Percentiles rank a stretch among this genome's conserved stretches.
Evolutionary conservation across 495 filamentous ascomycete species (phyloP).

Genomic region (Trichocladium antarcticum): DNA sequence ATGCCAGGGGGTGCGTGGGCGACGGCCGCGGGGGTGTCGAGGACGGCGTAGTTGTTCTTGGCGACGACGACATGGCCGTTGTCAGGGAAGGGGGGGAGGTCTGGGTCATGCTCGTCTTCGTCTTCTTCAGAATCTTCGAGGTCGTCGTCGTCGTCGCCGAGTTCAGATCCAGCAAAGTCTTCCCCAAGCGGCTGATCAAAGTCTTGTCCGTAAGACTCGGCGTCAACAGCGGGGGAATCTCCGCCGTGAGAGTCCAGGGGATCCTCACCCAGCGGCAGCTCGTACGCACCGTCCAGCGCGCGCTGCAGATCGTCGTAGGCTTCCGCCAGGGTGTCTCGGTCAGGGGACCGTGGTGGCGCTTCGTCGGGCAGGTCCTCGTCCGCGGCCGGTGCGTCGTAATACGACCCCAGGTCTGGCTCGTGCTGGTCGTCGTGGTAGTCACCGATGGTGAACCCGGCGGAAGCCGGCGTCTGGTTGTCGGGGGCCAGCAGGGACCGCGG

Average conservation of each 20-base stretch:
- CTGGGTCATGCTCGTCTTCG: neutral
- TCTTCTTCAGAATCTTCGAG: neutral
- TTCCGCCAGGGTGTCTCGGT: neutral
- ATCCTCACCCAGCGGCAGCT: too few species aligned
- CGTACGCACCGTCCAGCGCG: too few species aligned
- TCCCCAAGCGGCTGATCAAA: too few species aligned
- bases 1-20: constrained; percentile 10
- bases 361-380: neutral
- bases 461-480: neutral
- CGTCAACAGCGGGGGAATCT: too few species aligned
- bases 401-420: constrained; percentile 8
- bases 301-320: too few species aligned
- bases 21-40: constrained; percentile 7
- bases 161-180: neutral
- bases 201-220: too few species aligned
- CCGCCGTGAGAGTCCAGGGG: too few species aligned
- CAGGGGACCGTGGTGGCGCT: too few species aligned
- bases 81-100: neutral
- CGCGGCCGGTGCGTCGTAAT: constrained; percentile 1
- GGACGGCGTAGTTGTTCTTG: constrained; percentile 9
- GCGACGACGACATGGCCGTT: neutral
- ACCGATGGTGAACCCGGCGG: constrained; percentile 2
- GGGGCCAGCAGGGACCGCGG: neutral
- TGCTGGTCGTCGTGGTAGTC: constrained; percentile 8
- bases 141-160: neutral